Evolutionary conservation across 257 asterid species (phyloP).

Genomic region (Nicotiana paniculata): DNA sequence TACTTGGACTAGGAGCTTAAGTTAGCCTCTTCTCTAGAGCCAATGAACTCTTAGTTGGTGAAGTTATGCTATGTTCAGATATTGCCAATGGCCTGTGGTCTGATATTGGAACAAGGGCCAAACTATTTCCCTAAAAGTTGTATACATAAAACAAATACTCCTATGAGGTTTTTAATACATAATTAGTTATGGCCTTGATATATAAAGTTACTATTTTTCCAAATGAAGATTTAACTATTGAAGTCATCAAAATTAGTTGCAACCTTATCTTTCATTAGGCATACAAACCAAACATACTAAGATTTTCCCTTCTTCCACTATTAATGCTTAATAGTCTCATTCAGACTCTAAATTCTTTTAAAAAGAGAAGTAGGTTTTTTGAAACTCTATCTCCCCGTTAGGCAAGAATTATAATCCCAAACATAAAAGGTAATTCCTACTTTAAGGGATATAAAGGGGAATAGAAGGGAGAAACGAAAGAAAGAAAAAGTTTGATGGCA

Average conservation of each 20-base stretch:
- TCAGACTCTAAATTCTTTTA: too few species aligned
- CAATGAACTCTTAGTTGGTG: background rate
- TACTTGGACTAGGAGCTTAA: background rate
- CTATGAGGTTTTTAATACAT: background rate
- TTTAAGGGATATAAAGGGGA: too few species aligned
- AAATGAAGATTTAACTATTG: background rate
- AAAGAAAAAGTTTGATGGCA: too few species aligned
- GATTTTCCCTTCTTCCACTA: too few species aligned
- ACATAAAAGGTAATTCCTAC: too few species aligned
- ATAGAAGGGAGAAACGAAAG: too few species aligned
- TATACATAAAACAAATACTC: background rate
- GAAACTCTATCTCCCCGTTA: too few species aligned
- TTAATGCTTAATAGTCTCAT: too few species aligned
- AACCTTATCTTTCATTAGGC: background rate
- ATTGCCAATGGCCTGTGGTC: background rate
- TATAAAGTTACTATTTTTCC: background rate
- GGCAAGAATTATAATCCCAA: too few species aligned
- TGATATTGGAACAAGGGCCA: background rate
- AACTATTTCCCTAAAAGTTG: background rate
- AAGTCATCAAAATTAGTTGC: background rate
- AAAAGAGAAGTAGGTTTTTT: too few species aligned
- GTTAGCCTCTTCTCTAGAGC: background rate
- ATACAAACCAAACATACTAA: too few species aligned
- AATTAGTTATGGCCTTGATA: background rate
- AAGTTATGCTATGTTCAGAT: background rate